These are phyloP conservation scores for Przewalskia tangutica DNA, from an alignment of 257 asterid species.

Conservation along the genomic window DNA sequence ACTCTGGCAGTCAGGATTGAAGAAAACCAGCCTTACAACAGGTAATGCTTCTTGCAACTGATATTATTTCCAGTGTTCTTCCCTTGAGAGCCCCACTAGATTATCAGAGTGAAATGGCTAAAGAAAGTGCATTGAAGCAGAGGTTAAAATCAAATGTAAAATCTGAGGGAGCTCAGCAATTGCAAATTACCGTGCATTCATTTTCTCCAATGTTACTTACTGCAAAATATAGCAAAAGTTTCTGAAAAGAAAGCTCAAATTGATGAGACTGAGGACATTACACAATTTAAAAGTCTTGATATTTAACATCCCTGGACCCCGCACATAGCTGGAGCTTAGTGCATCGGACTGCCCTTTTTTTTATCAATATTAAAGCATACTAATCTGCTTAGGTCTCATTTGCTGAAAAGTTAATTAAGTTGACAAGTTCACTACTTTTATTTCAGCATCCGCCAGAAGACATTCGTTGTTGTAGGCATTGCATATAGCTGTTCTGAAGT, in stretches of 20 bases:
- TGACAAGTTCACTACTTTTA: not conserved
- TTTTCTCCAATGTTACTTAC: not conserved
- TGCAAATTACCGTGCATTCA: not conserved
- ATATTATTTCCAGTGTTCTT: not conserved
- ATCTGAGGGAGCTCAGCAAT: not conserved
- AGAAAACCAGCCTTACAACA: constrained; percentile 88
- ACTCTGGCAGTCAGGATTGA: constrained; percentile 87
- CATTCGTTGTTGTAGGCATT: constrained; percentile 47
- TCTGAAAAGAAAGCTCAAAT: not conserved
- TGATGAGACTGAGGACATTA: not conserved
- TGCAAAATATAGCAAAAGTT: not conserved
- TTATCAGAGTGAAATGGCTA: not conserved
- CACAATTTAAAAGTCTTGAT: not conserved
- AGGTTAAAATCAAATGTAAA: not conserved
- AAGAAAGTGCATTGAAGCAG: not conserved
- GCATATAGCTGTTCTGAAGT: constrained; percentile 64
- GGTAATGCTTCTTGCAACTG: constrained; percentile 29
- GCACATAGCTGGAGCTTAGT: too few relatives aligned
- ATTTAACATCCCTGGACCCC: not conserved
- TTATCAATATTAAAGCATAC: not conserved
- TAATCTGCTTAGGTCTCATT: not conserved
- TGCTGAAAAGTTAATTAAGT: not conserved
- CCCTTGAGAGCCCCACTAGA: not conserved
- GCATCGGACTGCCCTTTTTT: too few relatives aligned
- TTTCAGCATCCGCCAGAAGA: constrained; percentile 50